Evolutionary conservation across 2,329 filamentous ascomycete genomes (phyloP).

Genomic region (Xylariaceae sp.): DNA sequence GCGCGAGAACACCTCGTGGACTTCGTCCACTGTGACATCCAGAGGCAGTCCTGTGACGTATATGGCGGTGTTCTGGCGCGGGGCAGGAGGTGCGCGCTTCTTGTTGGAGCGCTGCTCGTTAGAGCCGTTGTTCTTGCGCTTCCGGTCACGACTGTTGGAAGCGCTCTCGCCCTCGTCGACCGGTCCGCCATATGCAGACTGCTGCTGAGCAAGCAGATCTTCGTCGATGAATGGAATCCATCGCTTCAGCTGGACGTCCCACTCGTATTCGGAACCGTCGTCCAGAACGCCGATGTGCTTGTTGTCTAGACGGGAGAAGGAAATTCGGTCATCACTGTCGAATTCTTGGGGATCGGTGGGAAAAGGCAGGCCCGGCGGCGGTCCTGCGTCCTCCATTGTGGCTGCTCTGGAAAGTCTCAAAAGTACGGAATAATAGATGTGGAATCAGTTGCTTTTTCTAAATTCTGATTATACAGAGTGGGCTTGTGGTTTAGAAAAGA

Average conservation of each 20-base stretch:
- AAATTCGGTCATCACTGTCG: slow-evolving; percentile 73
- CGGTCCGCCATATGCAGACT: slow-evolving; percentile 36
- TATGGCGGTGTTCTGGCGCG: slow-evolving; percentile 76
- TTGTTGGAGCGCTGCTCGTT: slow-evolving; percentile 40
- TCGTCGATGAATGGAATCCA: slow-evolving; percentile 65
- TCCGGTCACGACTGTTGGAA: slow-evolving; percentile 31
- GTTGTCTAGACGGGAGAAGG: slow-evolving; percentile 75
- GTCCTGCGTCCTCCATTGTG: slow-evolving; percentile 24
- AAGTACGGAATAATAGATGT: too few species aligned
- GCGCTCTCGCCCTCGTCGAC: slow-evolving; percentile 34
- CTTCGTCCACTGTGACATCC: slow-evolving; percentile 74
- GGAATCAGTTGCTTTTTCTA: too few species aligned
- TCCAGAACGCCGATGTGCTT: slow-evolving; percentile 82
- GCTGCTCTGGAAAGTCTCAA: too few species aligned
- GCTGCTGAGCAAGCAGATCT: slow-evolving; percentile 34
- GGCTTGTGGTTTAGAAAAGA: background rate
- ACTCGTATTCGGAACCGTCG: slow-evolving; percentile 80
- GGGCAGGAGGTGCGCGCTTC: slow-evolving; percentile 45
- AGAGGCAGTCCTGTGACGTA: slow-evolving; percentile 84
- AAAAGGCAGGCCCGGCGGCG: slow-evolving; percentile 36
- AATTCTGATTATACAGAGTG: background rate
- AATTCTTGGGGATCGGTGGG: slow-evolving; percentile 63
- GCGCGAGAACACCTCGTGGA: slow-evolving; percentile 73
- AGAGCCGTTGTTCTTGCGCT: slow-evolving; percentile 38
- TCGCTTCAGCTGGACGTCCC: slow-evolving; percentile 61